phyloP scores from a whole-genome alignment of 805 yeast genomes.

The Barnettozyma salicaria region DNA sequence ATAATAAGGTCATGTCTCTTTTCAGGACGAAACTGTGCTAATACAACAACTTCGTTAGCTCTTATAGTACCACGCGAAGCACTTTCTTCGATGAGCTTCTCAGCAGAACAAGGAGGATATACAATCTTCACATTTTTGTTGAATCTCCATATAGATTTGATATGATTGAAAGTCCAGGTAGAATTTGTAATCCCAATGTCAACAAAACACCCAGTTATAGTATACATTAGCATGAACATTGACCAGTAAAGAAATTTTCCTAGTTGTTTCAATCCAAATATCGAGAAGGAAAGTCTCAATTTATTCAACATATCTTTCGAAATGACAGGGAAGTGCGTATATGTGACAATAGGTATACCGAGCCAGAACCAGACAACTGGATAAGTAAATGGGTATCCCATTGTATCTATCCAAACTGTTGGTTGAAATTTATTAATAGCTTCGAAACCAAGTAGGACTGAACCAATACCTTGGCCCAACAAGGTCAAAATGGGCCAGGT shows the following conservation, averaged over 20 bases:
- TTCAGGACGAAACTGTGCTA: constrained; percentile 95
- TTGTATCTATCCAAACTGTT: constrained; percentile 90
- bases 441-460: constrained; percentile 59
- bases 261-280: constrained; percentile 23
- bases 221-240: constrained; percentile 55
- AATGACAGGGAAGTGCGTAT: constrained; percentile 92
- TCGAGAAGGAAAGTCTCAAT: constrained; percentile 31
- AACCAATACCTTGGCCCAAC: constrained; percentile 83
- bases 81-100: constrained; percentile 24
- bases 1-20: constrained; percentile 78
- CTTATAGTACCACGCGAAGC: constrained; percentile 9
- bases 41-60: constrained; percentile 34
- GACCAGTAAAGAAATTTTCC: constrained; percentile 67
- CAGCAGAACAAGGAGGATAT: constrained; percentile 89
- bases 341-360: constrained; percentile 72
- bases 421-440: constrained; percentile 65
- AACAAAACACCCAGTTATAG: constrained; percentile 59
- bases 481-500: constrained; percentile 79
- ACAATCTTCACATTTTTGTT: constrained; percentile 42
- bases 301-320: constrained; percentile 81
- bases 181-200: constrained; percentile 72
- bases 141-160: constrained; percentile 55
- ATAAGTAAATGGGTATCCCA: constrained; percentile 88
- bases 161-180: constrained; percentile 85
- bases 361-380: constrained; percentile 53